phyloP scores from a whole-genome alignment of 768 basidiomycete species.

The Psilocybe azurescens region DNA sequence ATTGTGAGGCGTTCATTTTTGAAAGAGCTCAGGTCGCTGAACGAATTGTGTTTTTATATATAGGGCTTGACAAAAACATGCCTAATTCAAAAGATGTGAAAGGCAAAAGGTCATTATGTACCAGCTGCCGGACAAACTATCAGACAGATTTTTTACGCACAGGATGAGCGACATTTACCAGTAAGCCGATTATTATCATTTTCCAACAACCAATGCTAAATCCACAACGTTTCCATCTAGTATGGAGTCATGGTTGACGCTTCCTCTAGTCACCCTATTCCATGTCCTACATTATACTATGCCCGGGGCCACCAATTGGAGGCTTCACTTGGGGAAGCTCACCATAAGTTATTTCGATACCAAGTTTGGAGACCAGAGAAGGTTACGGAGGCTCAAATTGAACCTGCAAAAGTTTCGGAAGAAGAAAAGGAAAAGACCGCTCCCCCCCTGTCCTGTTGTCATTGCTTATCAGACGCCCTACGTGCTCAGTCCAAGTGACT shows the following conservation, averaged over 20 bases:
- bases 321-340: neutral
- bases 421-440: neutral
- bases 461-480: constrained; percentile 68
- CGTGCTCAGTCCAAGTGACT: constrained; percentile 57
- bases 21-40: neutral
- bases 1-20: constrained; percentile 3
- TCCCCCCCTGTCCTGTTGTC: constrained; percentile 38
- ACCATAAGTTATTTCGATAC: constrained; percentile 21
- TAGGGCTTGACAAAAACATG: constrained; percentile 12
- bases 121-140: constrained; percentile 8
- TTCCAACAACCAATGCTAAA: constrained; percentile 8
- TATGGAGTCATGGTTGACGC: constrained; percentile 21
- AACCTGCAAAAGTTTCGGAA: too few species aligned
- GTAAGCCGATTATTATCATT: constrained; percentile 10
- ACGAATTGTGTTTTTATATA: neutral
- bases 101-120: neutral
- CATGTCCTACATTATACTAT: constrained; percentile 20
- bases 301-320: neutral
- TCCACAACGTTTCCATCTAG: constrained; percentile 12
- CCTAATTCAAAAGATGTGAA: neutral
- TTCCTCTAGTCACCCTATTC: constrained; percentile 23
- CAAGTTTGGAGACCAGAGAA: constrained; percentile 15
- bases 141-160: constrained; percentile 10
- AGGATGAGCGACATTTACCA: constrained; percentile 32
- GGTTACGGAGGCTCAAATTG: too few species aligned